These are phyloP conservation scores for Lichenothelia convexa DNA, from an alignment of 495 filamentous ascomycete genomes.

Conservation along the genomic window DNA sequence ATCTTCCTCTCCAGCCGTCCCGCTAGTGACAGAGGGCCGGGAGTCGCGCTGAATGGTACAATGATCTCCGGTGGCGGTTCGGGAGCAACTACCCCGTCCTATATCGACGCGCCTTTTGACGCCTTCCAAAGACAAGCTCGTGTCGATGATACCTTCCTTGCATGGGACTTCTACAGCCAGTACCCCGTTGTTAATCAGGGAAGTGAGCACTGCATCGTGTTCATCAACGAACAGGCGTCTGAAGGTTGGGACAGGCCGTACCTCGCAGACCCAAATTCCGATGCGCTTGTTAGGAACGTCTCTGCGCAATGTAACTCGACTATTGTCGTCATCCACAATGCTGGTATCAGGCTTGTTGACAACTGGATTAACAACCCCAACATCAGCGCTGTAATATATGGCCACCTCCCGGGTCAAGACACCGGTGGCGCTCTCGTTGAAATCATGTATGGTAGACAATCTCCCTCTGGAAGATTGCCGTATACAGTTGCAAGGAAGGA, in stretches of 20 bases:
- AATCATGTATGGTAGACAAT: constrained; percentile 10
- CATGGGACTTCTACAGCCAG: constrained; percentile 6
- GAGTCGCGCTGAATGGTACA: constrained; percentile 8
- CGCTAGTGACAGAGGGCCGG: not conserved
- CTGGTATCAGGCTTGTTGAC: constrained; percentile 13
- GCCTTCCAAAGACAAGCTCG: constrained; percentile 7
- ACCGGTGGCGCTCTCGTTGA: constrained; percentile 11
- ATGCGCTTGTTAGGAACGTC: constrained; percentile 11
- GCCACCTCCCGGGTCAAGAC: constrained; percentile 14
- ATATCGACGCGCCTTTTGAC: constrained; percentile 10
- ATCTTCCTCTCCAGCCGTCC: too few species aligned
- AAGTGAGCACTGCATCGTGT: constrained; percentile 15
- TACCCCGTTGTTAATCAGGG: constrained; percentile 4
- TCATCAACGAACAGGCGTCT: constrained; percentile 12
- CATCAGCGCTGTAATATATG: constrained; percentile 16
- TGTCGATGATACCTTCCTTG: constrained; percentile 5
- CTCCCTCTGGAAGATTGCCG: constrained; percentile 9
- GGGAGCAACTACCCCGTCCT: constrained; percentile 7
- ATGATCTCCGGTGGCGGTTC: constrained; percentile 11
- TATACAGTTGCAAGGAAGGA: constrained; percentile 11
- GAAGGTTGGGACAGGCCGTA: constrained; percentile 12
- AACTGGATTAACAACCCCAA: constrained; percentile 14
- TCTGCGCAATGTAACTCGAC: constrained; percentile 13
- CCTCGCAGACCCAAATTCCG: constrained; percentile 7
- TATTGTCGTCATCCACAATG: constrained; percentile 15